These are phyloP conservation scores for Micractinium conductrix DNA, from an alignment of 139 green algal genomes.

Conservation along the genomic window DNA sequence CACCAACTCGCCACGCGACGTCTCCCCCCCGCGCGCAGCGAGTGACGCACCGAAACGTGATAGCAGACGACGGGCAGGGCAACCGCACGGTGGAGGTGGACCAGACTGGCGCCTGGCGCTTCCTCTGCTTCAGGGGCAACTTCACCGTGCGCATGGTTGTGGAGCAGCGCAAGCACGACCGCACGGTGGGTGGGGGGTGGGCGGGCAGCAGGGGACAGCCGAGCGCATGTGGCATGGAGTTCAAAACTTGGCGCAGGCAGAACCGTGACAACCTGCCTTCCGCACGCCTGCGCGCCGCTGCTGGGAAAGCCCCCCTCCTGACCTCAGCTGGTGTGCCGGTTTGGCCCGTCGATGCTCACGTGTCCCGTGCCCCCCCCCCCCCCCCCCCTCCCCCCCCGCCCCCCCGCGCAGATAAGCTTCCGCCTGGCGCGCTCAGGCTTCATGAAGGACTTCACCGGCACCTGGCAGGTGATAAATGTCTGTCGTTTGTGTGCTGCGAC, in stretches of 20 bases:
- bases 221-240: too few relatives aligned
- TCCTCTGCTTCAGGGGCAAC: conserved; percentile 48
- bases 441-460: conserved; percentile 58
- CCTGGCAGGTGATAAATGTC: conserved; percentile 23
- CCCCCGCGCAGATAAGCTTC: conserved; percentile 61
- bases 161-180: conserved; percentile 42
- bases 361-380: neutral
- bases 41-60: conserved; percentile 53
- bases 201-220: neutral
- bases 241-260: too few relatives aligned
- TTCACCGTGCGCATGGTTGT: conserved; percentile 46
- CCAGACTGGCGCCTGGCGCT: conserved; percentile 57
- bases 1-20: too few relatives aligned
- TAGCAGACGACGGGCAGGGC: conserved; percentile 54
- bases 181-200: neutral
- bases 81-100: conserved; percentile 63
- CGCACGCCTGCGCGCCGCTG: too few relatives aligned
- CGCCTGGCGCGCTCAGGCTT: conserved; percentile 53
- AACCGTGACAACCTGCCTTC: too few relatives aligned
- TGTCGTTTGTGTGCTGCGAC: too few relatives aligned
- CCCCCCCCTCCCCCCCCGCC: too few relatives aligned
- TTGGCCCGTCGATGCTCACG: too few relatives aligned
- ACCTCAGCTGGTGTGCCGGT: neutral
- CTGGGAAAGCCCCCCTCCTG: too few relatives aligned
- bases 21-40: conserved; percentile 20